Evolutionary conservation across 208 protist genomes (phyloP).

Genomic region (Trypanosoma rangeli): DNA sequence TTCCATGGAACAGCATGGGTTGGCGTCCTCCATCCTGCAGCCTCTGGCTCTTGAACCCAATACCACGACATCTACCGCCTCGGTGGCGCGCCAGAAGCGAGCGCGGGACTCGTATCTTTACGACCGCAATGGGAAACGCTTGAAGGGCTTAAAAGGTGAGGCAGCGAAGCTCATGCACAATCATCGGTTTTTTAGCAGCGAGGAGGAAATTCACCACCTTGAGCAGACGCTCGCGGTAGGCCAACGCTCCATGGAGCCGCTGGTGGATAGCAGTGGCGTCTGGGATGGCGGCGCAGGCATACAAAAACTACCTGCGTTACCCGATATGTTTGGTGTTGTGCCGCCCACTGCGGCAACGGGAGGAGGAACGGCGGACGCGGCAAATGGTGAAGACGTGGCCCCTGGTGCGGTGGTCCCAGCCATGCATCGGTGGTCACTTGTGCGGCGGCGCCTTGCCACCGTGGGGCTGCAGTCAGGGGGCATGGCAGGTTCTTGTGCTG

Average conservation of each 20-base stretch:
- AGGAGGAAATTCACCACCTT: constrained; percentile 24
- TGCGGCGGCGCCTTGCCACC: constrained; percentile 12
- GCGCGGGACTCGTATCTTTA: constrained; percentile 17
- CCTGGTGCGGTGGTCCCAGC: constrained; percentile 11
- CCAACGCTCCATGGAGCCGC: not conserved
- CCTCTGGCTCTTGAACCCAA: not conserved
- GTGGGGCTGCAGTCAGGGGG: not conserved
- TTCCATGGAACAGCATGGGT: constrained; percentile 17
- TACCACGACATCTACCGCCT: not conserved
- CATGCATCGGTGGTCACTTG: constrained; percentile 28
- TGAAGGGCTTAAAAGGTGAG: constrained; percentile 20
- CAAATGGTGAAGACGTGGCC: constrained; percentile 7
- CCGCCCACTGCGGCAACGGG: not conserved
- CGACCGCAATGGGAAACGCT: constrained; percentile 21
- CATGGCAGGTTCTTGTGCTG: not conserved
- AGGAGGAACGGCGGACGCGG: not conserved
- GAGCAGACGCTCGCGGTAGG: constrained; percentile 15
- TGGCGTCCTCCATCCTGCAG: constrained; percentile 20
- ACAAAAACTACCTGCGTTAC: constrained; percentile 14
- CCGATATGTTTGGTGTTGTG: constrained; percentile 37
- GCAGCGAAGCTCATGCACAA: constrained; percentile 24
- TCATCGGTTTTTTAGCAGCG: constrained; percentile 21
- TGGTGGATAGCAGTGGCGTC: not conserved
- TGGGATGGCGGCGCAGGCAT: not conserved
- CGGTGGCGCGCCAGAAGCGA: not conserved